Base-by-base conservation (phyloP, 2,329 filamentous ascomycete genomes). In the Ophiostoma populinum region DNA sequence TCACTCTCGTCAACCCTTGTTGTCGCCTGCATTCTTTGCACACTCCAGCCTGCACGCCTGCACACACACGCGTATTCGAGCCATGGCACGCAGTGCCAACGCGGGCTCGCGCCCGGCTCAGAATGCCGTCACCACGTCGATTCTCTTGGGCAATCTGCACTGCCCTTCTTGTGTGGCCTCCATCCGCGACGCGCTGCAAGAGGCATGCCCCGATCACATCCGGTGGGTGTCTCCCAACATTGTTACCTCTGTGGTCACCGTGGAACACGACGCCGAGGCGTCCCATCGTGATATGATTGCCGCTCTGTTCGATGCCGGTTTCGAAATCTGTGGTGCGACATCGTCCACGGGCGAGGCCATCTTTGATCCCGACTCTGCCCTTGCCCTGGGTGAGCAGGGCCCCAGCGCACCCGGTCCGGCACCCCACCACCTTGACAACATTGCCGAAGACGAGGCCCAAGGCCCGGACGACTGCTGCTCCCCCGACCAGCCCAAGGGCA, bases 81-180 rank as follows among this genome's bases (percentile, higher is more conserved):
- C n/a, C 35, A 48, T 46, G 46, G 38, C 40, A 46, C 34, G 48
- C 17, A 38, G 49, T 28, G 36, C 46, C 11, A 45, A 48, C 37
- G 47, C 51, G 34, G 32, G n/a, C 35, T 30, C 40, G 32, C 24
- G 37, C 37, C 17, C 9, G 10, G 16, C 8, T 11, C 31, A 38
- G 15, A 18, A 41, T 40, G 35, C 43, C 39, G 51, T 60, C 39
- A 67, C 62, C 10, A 75, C 70, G 2, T 75, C 69, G 22, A 71
- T 77, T 48, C 62, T 82, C 41, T 59, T 85, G 45, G 69, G 65
- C 42, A 83, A 85, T 52, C 62, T 85, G n/a, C 79, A 85, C 55
- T 83, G 79, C 56, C 73, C 77, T 11, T 79, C 76, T 40, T 85
- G 79, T 51, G 70, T 81, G 33, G 65, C 68, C 24, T 62, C 65